Base-by-base conservation (phyloP, 2,329 filamentous ascomycete species). In the Coniochaeta sp. region DNA sequence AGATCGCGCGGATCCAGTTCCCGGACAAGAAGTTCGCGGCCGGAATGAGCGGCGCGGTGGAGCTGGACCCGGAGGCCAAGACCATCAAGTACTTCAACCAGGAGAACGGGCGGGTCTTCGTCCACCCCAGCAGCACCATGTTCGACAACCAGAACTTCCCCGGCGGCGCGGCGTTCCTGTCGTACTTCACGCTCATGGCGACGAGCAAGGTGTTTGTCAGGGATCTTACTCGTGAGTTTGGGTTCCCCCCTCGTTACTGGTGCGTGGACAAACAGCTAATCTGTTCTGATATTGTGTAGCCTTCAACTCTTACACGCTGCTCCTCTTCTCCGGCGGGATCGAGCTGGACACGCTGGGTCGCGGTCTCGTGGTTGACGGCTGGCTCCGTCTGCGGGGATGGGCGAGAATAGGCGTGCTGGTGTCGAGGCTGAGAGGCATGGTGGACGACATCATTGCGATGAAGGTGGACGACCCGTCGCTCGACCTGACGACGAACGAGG, bases 21-120 rank as follows among this genome's bases (percentile, higher is more conserved):
- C 95, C 95, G 0, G 91, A 96, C 75, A 96, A 96, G 78, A 98
- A 97, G 73, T 99, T 96, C 73, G 90, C 90, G 14, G 86, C 88
- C 38, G 91, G 90, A 2, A 85, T 96, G 64, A 90, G 91, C 1
- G 95, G 95, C 8, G 91, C 95, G 0, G 90, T 98, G 1, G 93
- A 95, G 71, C 81, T 97, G 7, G 95, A 99, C 70, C 93, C 93
- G 0, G 93, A 98, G 74, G 93, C 93, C 4, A 83, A 87, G 58
- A 90, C 89, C 3, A 97, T 99, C 75, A 95, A 92, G 71, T 99
- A 93, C 76, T 98, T 91, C 74, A 91, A 89, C 65, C 88, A 90
- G 69, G 89, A 92, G 67, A 90, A 89, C 65, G 90, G 89, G 0
- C 83, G 95, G 7, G 91, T 98, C 14, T 99, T 99, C 73, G 87